Evolutionary conservation across 768 basidiomycete species (phyloP).

Genomic region (Xerocomellus chrysenteron): DNA sequence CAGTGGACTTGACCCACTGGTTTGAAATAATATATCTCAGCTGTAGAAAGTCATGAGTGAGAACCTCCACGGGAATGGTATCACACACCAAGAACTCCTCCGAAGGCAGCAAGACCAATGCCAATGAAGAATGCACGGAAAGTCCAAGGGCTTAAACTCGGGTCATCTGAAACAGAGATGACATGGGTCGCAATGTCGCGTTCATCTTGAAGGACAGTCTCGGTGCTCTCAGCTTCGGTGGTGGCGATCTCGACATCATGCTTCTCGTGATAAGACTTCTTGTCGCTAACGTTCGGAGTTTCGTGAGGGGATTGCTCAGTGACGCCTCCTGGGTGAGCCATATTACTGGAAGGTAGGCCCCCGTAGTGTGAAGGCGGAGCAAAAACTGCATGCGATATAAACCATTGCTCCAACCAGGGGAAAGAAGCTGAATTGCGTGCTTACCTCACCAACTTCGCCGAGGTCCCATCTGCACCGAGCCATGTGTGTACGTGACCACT

Average conservation of each 20-base stretch:
- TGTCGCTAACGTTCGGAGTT: conserved; percentile 11
- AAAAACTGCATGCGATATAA: background rate
- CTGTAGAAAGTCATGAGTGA: conserved; percentile 27
- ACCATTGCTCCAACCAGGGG: background rate
- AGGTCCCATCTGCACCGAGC: background rate
- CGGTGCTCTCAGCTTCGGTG: conserved; percentile 10
- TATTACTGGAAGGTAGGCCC: background rate
- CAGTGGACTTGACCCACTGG: conserved; percentile 35
- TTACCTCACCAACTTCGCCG: conserved; percentile 1
- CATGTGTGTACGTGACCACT: background rate
- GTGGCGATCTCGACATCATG: conserved; percentile 34
- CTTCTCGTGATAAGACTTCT: conserved; percentile 29
- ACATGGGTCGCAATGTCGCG: conserved; percentile 50
- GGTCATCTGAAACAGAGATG: conserved; percentile 38
- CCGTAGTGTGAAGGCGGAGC: background rate
- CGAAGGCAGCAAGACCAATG: conserved; percentile 51
- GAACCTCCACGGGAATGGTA: background rate
- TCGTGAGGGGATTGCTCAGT: background rate
- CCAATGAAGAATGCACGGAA: conserved; percentile 55
- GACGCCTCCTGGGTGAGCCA: conserved; percentile 6
- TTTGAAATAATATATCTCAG: conserved; percentile 64
- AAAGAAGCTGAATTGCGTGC: background rate
- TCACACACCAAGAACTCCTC: conserved; percentile 49
- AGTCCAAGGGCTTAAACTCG: conserved; percentile 30
- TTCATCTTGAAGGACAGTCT: conserved; percentile 38